phyloP scores from a whole-genome alignment of 805 yeast genomes.

The Brettanomyces naardenensis region DNA sequence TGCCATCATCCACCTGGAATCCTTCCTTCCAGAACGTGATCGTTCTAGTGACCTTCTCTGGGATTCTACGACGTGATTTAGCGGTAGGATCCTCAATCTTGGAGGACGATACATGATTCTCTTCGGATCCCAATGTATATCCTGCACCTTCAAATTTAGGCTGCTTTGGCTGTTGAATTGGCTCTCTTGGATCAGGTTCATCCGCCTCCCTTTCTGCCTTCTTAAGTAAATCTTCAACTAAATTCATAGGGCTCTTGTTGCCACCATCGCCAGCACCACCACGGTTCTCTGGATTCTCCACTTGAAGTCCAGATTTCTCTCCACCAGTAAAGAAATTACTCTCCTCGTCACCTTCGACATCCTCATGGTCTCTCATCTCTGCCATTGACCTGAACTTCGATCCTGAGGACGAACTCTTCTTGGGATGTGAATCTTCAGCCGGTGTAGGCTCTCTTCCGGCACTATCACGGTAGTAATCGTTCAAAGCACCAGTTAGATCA shows the following conservation, averaged over 20 bases:
- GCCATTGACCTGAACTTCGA: slow-evolving; percentile 25
- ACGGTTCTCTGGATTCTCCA: slow-evolving; percentile 55
- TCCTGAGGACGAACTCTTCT: slow-evolving; percentile 6
- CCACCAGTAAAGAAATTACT: slow-evolving; percentile 45
- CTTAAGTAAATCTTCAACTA: slow-evolving; percentile 49
- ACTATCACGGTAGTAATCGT: slow-evolving; percentile 16
- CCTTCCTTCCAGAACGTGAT: slow-evolving; percentile 97
- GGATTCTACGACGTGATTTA: slow-evolving; percentile 8
- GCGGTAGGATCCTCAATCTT: slow-evolving; percentile 25
- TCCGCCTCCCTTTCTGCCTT: slow-evolving; percentile 61
- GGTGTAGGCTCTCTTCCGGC: slow-evolving; percentile 3
- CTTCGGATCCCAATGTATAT: slow-evolving; percentile 42
- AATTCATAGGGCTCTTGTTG: slow-evolving; percentile 30
- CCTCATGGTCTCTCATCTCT: slow-evolving; percentile 26
- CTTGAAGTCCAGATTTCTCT: slow-evolving; percentile 73
- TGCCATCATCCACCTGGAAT: slow-evolving; percentile 90
- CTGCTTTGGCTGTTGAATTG: slow-evolving; percentile 19
- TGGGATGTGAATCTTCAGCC: not conserved
- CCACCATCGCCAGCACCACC: slow-evolving; percentile 55
- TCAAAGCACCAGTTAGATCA: slow-evolving; percentile 19
- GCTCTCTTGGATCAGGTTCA: slow-evolving; percentile 31
- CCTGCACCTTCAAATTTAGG: slow-evolving; percentile 42
- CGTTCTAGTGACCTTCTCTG: slow-evolving; percentile 59
- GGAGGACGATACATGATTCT: slow-evolving; percentile 26
- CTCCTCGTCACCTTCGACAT: slow-evolving; percentile 29